A percentile compares a stretch with the other conserved stretches of the same genome.
Conservation (phyloP, 805 yeast species). For the Candida takata region DNA sequence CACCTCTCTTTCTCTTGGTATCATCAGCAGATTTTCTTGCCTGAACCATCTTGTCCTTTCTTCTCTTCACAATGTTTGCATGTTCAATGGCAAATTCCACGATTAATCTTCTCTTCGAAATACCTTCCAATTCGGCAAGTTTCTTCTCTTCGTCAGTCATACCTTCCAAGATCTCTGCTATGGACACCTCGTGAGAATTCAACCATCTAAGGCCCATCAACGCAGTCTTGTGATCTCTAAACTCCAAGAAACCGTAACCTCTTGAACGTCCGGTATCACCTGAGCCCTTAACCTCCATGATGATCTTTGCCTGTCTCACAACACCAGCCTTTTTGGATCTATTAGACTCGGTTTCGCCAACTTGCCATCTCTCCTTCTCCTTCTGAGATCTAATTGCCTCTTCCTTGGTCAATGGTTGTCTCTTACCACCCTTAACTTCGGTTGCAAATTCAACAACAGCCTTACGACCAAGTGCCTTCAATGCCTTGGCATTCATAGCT, state of each 20-base stretch:
- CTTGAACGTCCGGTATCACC: slow-evolving; percentile 86
- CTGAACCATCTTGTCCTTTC: slow-evolving; percentile 57
- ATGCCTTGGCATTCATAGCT: slow-evolving; percentile 78
- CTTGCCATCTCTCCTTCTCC: slow-evolving; percentile 42
- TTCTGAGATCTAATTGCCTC: slow-evolving; percentile 76
- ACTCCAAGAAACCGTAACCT: slow-evolving; percentile 95
- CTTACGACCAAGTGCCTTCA: slow-evolving; percentile 88
- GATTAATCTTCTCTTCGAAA: slow-evolving; percentile 62
- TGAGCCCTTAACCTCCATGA: slow-evolving; percentile 85
- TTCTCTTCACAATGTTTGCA: slow-evolving; percentile 87
- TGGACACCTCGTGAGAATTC: slow-evolving; percentile 82
- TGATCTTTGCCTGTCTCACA: slow-evolving; percentile 87
- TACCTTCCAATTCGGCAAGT: slow-evolving; percentile 44
- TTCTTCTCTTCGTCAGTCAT: slow-evolving; percentile 61
- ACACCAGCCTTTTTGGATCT: slow-evolving; percentile 79
- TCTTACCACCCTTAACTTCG: slow-evolving; percentile 64
- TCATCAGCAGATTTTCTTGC: slow-evolving; percentile 29
- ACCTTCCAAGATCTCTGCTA: slow-evolving; percentile 66
- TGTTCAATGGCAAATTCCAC: slow-evolving; percentile 96
- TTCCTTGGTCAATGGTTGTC: slow-evolving; percentile 87
- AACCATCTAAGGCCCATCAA: slow-evolving; percentile 96
- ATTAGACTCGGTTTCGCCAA: slow-evolving; percentile 41
- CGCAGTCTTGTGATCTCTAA: slow-evolving; percentile 85
- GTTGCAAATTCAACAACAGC: slow-evolving; percentile 93
- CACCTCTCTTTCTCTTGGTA: slow-evolving; percentile 23